Conservation (phyloP, 768 basidiomycete genomes). For the Boletus rubescentipes region DNA sequence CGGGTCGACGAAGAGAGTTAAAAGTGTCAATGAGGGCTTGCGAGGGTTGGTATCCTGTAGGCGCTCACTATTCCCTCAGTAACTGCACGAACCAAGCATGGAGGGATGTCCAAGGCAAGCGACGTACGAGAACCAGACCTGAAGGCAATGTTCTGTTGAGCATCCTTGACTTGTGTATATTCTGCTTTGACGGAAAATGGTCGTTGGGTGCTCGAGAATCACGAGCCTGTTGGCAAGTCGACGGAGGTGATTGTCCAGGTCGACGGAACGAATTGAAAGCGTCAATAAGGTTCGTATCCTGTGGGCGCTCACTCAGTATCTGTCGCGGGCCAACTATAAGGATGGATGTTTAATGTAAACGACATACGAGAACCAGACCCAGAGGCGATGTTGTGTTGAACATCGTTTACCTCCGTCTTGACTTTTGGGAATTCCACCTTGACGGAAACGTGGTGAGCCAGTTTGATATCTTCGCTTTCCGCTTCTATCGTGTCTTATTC, state of each 20-base stretch:
- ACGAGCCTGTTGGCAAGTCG: not conserved
- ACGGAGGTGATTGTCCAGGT: not conserved
- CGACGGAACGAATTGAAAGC: not conserved
- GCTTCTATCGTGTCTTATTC: not conserved
- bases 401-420: conserved; percentile 7
- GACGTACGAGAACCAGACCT: not conserved
- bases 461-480: conserved; percentile 1
- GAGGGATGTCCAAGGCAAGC: not conserved
- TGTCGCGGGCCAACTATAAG: not conserved
- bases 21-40: conserved; percentile 15
- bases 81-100: not conserved
- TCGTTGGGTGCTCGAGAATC: not conserved
- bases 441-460: not conserved
- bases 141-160: not conserved
- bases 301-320: not conserved
- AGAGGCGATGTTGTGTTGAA: not conserved
- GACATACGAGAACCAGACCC: not conserved
- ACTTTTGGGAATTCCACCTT: conserved; percentile 7
- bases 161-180: conserved; percentile 1
- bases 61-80: not conserved
- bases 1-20: not conserved
- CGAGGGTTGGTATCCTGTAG: conserved; percentile 16
- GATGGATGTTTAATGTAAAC: not conserved
- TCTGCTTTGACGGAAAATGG: conserved; percentile 7
- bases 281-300: conserved; percentile 13